A percentile compares a stretch with the other conserved stretches of the same genome.
phyloP scores from a whole-genome alignment of 495 filamentous ascomycete species.

The Trichoderma parareesei region DNA sequence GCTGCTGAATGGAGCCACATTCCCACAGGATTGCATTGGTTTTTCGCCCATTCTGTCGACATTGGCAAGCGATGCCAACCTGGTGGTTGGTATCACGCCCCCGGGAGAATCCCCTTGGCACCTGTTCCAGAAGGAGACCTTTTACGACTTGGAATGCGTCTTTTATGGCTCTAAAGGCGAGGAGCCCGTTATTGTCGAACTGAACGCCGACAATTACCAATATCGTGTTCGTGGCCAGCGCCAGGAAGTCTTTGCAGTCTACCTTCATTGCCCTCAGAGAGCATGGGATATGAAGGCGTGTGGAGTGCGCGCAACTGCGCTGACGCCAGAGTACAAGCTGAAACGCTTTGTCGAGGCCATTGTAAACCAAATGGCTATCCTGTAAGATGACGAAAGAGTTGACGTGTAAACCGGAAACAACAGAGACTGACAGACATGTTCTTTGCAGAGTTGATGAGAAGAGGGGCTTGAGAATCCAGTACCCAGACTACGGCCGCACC shows the following conservation, averaged over 20 bases:
- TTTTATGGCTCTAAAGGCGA: background rate
- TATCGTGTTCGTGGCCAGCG: background rate
- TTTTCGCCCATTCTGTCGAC: background rate
- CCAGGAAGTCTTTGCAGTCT: background rate
- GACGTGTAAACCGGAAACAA: background rate
- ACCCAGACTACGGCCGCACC: background rate
- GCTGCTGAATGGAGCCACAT: background rate
- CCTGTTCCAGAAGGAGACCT: background rate
- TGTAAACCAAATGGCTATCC: background rate
- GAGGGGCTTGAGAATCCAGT: background rate
- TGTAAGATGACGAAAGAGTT: background rate
- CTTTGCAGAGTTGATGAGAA: too few species aligned
- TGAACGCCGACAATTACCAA: constrained; percentile 1
- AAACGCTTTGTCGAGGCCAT: background rate
- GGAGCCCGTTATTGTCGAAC: background rate
- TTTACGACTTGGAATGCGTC: background rate
- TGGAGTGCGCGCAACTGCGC: background rate
- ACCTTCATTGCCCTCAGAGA: background rate
- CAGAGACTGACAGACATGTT: background rate
- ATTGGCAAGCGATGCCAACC: background rate
- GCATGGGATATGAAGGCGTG: constrained; percentile 12
- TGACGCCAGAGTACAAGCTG: background rate
- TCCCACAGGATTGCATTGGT: background rate
- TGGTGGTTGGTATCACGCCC: background rate
- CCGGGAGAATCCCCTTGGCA: background rate